Base-by-base conservation (phyloP, 2,329 filamentous ascomycete genomes). In the Hypoxylon sp. region DNA sequence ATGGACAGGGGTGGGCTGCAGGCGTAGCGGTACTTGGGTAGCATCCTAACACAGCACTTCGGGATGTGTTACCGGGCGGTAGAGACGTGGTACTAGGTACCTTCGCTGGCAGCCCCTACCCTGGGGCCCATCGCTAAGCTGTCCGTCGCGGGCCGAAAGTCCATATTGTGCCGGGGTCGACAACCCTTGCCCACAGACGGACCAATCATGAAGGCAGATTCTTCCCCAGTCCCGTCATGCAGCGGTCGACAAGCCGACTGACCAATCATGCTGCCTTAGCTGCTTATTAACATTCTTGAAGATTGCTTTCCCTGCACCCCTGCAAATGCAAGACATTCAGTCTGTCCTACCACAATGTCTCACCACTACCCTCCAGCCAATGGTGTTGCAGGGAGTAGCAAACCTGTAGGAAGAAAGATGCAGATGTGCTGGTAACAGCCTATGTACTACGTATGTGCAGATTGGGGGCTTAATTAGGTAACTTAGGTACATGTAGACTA, bases 101-200 rank as follows among this genome's bases (percentile, higher is more conserved):
- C 45, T 50, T 20, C 4, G n/a, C n/a, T 40, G 18, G 24, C n/a
- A 28, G 36, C 24, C 36, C 48, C 24, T 44, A 28, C 24, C 40
- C 22, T 8, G 22, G 49, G 45, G 11, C 32, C 32, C 46, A 52
- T 61, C 61, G 33, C 54, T 38, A 65, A 44, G 55, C 44, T 64
- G 54, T 67, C 73, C 72, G 70, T 64, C 57, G 55, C 77, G 77
- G 77, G 58, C 77, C 77, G 77, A 78, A 73, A 75, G 70, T 70
- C 77, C 77, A 78, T 75, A 78, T 73, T 76, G 69, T 69, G 49
- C 64, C 67, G 58, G 66, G 63, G 52, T 65, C 64, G 52, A 57
- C 52, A 64, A 59, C 68, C 61, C 64, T 65, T 57, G 64, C 66
- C 54, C 53, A 52, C 52, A 45, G 26, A 32, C 46, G 40, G 42